Base-by-base conservation (phyloP, 202 grass and related monocot species). In the Setaria viridis region DNA sequence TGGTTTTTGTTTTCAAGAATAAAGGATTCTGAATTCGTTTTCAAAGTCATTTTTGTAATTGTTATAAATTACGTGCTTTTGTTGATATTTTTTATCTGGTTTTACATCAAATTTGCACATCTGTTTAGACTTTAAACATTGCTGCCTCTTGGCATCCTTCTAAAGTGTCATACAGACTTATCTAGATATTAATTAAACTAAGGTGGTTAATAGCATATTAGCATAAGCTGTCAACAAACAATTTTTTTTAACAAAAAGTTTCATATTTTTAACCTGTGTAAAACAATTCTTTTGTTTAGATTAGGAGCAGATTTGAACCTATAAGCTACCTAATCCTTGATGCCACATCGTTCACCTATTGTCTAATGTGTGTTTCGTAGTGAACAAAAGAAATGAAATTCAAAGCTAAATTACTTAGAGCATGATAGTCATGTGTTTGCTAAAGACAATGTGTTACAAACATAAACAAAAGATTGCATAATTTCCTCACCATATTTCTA, bases 301-400 rank as follows among this genome's bases (percentile, higher is more conserved):
- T 64, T 62, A 70, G 9, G 34, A 67, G 64, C 51, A 57, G 9
- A 39, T 67, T 57, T 65, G 34, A 47, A 39, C 12, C 35, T 65
- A 13, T 46, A 74, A 67, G 14, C 19, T 75, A 48, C 21, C 11
- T 69, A 15, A 14, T 74, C 50, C 8, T 11, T 1, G 20, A 70
- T 56, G 62, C 10, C 69, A 79, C 13, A 16, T 80, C 30, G 30
- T 14, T 69, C 29, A 59, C 7, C 2, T 79, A 74, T 74, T 59
- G 16, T 33, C 1, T 80, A 74, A 67, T 74, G 25, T 10, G 7
- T 86, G 64, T 75, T 55, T 85, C 63, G 2, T 82, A 11, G 33
- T 62, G 32, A 79, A 66, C 15, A 33, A 78, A 75, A 85, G 67
- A 17, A 69, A 57, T 54, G 50, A 66, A 72, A 50, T 37, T 67